Evolutionary conservation across 2,329 filamentous ascomycete genomes (phyloP).

Genomic region (Immersiporthe knoxdaviesiana): DNA sequence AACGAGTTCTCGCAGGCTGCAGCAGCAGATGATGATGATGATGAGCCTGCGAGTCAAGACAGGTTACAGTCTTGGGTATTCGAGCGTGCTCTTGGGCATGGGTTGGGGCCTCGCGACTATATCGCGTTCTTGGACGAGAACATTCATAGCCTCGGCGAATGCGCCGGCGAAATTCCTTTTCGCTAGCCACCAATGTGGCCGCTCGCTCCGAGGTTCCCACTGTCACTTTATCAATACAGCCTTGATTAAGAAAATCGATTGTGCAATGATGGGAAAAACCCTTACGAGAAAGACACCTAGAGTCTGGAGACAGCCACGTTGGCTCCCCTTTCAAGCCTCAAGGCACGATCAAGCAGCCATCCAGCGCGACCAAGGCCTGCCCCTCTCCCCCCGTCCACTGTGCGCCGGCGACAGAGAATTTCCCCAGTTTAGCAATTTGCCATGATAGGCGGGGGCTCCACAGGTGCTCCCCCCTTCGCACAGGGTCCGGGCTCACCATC

Average conservation of each 20-base stretch:
- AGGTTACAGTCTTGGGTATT: neutral
- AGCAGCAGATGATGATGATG: too few relatives aligned
- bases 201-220: neutral
- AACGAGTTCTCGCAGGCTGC: neutral
- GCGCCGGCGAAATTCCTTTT: constrained; percentile 12
- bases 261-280: neutral
- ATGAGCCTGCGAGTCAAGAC: neutral
- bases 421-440: constrained; percentile 25
- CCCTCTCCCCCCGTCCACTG: neutral
- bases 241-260: neutral
- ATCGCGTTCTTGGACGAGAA: neutral
- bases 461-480: constrained; percentile 8
- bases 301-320: neutral
- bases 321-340: neutral
- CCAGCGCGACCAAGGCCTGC: neutral
- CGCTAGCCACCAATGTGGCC: neutral
- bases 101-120: neutral
- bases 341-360: neutral
- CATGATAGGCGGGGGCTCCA: constrained; percentile 24
- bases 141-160: constrained; percentile 14
- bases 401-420: constrained; percentile 22
- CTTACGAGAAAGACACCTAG: neutral
- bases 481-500: constrained; percentile 18
- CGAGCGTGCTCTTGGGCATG: neutral
- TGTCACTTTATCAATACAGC: neutral